These are phyloP conservation scores for Alternaria longipes DNA, from an alignment of 2,329 filamentous ascomycete genomes.

Conservation along the genomic window DNA sequence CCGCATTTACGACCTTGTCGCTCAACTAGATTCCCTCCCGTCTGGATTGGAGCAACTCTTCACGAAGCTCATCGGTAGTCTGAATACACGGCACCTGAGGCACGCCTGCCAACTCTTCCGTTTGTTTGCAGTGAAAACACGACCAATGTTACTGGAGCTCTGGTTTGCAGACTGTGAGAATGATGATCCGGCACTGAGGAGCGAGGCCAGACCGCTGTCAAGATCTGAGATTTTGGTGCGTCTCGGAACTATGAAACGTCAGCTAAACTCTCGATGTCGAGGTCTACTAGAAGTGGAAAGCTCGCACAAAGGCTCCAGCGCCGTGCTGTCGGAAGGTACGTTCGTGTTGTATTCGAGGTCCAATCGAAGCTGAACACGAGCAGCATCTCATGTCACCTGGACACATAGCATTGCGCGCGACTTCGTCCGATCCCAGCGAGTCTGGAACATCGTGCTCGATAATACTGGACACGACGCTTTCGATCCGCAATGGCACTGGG, in stretches of 20 bases:
- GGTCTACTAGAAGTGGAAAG: neutral
- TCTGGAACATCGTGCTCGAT: neutral
- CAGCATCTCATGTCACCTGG: conserved; percentile 9
- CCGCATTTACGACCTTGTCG: neutral
- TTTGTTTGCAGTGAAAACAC: neutral
- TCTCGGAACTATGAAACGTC: neutral
- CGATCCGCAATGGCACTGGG: conserved; percentile 3
- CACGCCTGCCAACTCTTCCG: neutral
- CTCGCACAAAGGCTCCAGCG: neutral
- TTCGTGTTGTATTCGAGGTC: neutral
- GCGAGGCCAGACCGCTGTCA: neutral
- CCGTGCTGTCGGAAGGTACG: neutral
- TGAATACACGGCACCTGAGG: neutral
- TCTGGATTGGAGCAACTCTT: neutral
- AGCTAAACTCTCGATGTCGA: neutral
- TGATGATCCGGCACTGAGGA: neutral
- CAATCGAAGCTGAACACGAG: neutral
- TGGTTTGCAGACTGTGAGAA: conserved; percentile 6
- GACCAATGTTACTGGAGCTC: neutral
- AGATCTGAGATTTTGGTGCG: neutral
- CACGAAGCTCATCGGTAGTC: neutral
- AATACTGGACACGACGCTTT: conserved; percentile 5
- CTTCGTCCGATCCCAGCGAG: conserved; percentile 9
- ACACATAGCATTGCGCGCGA: conserved; percentile 26
- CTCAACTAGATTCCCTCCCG: neutral